Evolutionary conservation across 2,329 filamentous ascomycete species (phyloP).

Genomic region (Pleurostoma richardsiae): DNA sequence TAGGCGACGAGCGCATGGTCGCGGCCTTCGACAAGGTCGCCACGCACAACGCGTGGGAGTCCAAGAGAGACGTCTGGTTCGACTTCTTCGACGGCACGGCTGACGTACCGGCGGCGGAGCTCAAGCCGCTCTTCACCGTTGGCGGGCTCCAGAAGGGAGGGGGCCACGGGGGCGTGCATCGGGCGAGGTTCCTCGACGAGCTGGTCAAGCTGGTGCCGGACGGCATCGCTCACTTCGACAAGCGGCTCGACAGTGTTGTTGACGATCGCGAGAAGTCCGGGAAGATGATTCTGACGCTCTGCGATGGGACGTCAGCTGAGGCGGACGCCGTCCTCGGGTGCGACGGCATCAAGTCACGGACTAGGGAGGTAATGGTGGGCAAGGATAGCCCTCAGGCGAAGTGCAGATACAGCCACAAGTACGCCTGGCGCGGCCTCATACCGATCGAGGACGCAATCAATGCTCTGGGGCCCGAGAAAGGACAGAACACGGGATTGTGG

Average conservation of each 20-base stretch:
- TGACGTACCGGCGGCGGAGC: constrained; percentile 2
- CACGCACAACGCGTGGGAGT: constrained; percentile 16
- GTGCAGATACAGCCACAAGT: constrained; percentile 46
- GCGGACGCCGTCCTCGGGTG: constrained; percentile 43
- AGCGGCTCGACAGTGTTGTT: constrained; percentile 23
- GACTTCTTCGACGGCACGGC: constrained; percentile 16
- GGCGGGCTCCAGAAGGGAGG: no score
- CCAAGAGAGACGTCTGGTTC: constrained; percentile 17
- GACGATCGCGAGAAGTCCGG: constrained; percentile 8
- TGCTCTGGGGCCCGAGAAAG: constrained; percentile 36
- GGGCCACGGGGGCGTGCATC: constrained; percentile 15
- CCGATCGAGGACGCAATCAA: constrained; percentile 47
- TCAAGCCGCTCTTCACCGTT: constrained; percentile 12
- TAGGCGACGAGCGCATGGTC: constrained; percentile 18
- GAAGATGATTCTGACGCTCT: constrained; percentile 13
- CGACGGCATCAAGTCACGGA: constrained; percentile 56
- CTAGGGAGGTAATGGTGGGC: constrained; percentile 46
- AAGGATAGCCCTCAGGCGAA: constrained; percentile 29
- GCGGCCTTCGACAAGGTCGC: constrained; percentile 20
- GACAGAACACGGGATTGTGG: constrained; percentile 18
- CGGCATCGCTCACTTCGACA: constrained; percentile 16
- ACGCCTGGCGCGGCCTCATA: constrained; percentile 46
- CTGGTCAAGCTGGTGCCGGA: constrained; percentile 15
- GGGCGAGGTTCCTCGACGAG: constrained; percentile 18
- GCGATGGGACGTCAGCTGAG: constrained; percentile 18